A percentile compares a stretch with the other conserved stretches of the same genome.
Conservation (phyloP, 345 rosid genomes). For the Geranium rotundifolium region DNA sequence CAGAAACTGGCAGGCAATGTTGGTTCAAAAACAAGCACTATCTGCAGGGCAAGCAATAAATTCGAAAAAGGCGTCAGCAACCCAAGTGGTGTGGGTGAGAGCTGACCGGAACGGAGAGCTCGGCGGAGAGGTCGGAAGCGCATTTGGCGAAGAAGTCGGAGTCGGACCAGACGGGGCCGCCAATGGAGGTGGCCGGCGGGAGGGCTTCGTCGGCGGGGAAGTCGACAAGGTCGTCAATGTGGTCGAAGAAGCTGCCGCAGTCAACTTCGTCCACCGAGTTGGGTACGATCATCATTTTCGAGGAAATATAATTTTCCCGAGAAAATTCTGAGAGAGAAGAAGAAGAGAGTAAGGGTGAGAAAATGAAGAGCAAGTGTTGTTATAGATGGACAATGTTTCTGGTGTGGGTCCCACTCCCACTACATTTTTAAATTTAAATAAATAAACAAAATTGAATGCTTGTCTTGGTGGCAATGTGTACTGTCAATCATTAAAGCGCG, state of each 20-base stretch:
- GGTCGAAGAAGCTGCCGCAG: constrained; percentile 90
- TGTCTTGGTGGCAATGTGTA: not conserved
- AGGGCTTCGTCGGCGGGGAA: constrained; percentile 52
- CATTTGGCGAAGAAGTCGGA: constrained; percentile 50
- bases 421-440: no score
- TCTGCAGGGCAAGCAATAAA: not conserved
- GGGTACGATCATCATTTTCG: constrained; percentile 54
- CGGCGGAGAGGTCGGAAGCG: constrained; percentile 57
- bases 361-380: not conserved
- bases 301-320: constrained; percentile 10
- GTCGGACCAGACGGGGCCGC: constrained; percentile 54
- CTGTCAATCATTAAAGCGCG: constrained; percentile 9
- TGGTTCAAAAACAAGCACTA: not conserved
- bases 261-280: constrained; percentile 73
- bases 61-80: not conserved
- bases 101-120: constrained; percentile 87
- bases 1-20: not conserved
- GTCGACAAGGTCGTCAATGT: constrained; percentile 80
- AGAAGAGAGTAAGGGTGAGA: not conserved
- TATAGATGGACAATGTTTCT: not conserved
- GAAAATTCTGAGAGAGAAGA: not conserved
- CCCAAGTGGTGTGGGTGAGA: not conserved
- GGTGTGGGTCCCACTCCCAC: not conserved
- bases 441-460: not conserved
- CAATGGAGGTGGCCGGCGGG: constrained; percentile 16